A percentile compares a stretch with the other conserved stretches of the same genome.
These are phyloP conservation scores for Sporothrix protearum DNA, from an alignment of 2,329 filamentous ascomycete genomes.

Conservation along the genomic window DNA sequence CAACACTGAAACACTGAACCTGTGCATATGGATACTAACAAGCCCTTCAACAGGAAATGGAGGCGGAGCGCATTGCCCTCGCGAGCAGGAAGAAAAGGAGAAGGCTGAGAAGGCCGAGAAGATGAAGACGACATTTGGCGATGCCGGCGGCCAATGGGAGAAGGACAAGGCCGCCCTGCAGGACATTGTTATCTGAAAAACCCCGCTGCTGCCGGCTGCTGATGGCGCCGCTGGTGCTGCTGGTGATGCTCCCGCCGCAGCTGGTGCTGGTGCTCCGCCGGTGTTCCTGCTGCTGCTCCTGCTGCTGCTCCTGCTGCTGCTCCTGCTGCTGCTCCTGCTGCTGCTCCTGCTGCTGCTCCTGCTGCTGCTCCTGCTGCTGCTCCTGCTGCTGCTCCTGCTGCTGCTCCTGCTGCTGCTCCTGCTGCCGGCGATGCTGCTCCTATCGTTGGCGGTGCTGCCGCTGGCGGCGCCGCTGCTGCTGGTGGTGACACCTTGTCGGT, in stretches of 20 bases:
- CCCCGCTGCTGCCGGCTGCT: slow-evolving; percentile 32
- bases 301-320: not conserved
- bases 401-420: not conserved
- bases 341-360: not conserved
- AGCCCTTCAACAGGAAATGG: slow-evolving; percentile 71
- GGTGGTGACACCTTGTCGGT: too few relatives aligned
- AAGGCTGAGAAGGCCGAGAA: slow-evolving; percentile 70
- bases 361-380: slow-evolving; percentile 6
- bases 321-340: not conserved
- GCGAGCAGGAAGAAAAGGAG: slow-evolving; percentile 74
- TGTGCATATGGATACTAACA: not conserved
- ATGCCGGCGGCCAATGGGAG: slow-evolving; percentile 77
- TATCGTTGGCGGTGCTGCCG: not conserved
- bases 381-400: not conserved
- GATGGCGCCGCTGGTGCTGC: not conserved
- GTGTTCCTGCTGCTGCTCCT: slow-evolving; percentile 6
- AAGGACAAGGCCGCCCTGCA: slow-evolving; percentile 80
- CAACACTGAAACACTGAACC: too few relatives aligned
- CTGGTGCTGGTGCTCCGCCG: not conserved
- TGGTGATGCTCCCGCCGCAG: slow-evolving; percentile 2
- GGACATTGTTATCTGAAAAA: slow-evolving; percentile 61
- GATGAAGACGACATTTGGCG: slow-evolving; percentile 75
- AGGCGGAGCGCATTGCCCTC: slow-evolving; percentile 74
- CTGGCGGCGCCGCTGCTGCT: slow-evolving; percentile 1
- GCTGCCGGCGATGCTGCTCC: not conserved